Evolutionary conservation across 2,329 filamentous ascomycete species (phyloP).

Genomic region (Paradendryphiella salina): DNA sequence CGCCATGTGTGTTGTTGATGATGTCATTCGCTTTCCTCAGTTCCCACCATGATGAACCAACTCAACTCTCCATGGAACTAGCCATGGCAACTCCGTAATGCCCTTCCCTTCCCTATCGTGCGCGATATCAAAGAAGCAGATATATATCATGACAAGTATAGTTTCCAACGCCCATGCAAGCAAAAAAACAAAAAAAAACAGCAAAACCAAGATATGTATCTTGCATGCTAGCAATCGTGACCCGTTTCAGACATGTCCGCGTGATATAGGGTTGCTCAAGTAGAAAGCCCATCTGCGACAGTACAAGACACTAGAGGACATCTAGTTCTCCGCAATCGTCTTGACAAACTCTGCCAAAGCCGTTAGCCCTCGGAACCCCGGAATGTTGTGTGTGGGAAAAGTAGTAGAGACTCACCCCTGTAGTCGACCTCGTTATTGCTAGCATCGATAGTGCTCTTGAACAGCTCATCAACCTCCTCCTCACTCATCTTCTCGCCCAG

Average conservation of each 20-base stretch:
- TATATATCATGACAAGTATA: conserved; percentile 8
- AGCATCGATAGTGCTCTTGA: conserved; percentile 91
- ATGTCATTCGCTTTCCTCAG: neutral
- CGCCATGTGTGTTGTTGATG: neutral
- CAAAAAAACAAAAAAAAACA: neutral
- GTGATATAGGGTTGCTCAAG: conserved; percentile 6
- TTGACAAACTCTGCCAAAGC: conserved; percentile 43
- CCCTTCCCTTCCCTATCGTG: conserved; percentile 4
- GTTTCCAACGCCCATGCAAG: conserved; percentile 34
- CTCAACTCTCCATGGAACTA: neutral
- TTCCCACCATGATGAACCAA: conserved; percentile 1
- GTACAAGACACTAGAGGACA: neutral
- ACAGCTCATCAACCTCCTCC: conserved; percentile 96
- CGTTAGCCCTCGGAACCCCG: neutral
- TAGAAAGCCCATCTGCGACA: too few relatives aligned
- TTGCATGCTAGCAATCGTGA: conserved; percentile 31
- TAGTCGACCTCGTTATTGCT: conserved; percentile 98
- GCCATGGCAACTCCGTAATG: neutral
- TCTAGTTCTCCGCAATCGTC: conserved; percentile 47
- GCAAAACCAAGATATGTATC: neutral
- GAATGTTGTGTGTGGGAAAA: too few relatives aligned
- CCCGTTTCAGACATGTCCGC: conserved; percentile 30
- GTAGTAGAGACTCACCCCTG: conserved; percentile 65
- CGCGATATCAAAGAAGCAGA: conserved; percentile 7
- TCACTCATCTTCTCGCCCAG: conserved; percentile 99